Evolutionary conservation across 2,329 filamentous ascomycete species (phyloP).

Genomic region (Penicillium sp.): DNA sequence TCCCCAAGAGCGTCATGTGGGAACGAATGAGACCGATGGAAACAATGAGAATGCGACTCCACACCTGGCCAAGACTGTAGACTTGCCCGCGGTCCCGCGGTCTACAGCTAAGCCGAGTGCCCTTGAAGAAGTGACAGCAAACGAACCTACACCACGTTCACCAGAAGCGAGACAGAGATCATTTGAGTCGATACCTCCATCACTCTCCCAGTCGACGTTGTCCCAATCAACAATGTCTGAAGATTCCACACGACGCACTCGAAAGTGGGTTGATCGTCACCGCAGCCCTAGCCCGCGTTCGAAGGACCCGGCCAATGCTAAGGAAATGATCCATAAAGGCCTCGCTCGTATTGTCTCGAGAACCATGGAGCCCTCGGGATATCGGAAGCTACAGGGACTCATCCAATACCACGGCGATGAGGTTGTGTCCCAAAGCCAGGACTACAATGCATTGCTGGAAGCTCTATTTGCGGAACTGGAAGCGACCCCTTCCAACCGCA

Average conservation of each 20-base stretch:
- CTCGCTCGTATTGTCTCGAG: slow-evolving; percentile 38
- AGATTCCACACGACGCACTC: slow-evolving; percentile 32
- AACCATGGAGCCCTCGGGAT: slow-evolving; percentile 43
- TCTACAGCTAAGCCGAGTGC: slow-evolving; percentile 31
- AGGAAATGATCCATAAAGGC: slow-evolving; percentile 41
- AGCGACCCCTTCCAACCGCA: slow-evolving; percentile 31
- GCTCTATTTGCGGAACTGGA: slow-evolving; percentile 42
- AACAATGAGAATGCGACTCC: slow-evolving; percentile 30
- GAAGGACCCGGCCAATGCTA: slow-evolving; percentile 39
- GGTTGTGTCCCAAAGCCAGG: slow-evolving; percentile 36
- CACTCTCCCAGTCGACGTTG: slow-evolving; percentile 9
- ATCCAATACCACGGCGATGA: slow-evolving; percentile 39
- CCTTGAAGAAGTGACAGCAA: slow-evolving; percentile 42
- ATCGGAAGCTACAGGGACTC: slow-evolving; percentile 44
- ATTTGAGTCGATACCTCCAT: slow-evolving; percentile 12
- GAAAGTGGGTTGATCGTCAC: slow-evolving; percentile 37
- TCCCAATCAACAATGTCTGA: slow-evolving; percentile 13
- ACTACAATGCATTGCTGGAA: slow-evolving; percentile 40
- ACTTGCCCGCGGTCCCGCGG: slow-evolving; percentile 21
- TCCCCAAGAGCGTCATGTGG: slow-evolving; percentile 10
- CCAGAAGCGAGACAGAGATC: slow-evolving; percentile 17
- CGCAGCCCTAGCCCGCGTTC: slow-evolving; percentile 41
- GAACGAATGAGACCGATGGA: neutral
- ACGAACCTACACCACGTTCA: slow-evolving; percentile 33
- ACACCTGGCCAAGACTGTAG: slow-evolving; percentile 15